Evolutionary conservation across 352 stramenopile species (phyloP), one percentile per base, ranked within the genome.

Genomic region (Saprolegnia diclina): DNA sequence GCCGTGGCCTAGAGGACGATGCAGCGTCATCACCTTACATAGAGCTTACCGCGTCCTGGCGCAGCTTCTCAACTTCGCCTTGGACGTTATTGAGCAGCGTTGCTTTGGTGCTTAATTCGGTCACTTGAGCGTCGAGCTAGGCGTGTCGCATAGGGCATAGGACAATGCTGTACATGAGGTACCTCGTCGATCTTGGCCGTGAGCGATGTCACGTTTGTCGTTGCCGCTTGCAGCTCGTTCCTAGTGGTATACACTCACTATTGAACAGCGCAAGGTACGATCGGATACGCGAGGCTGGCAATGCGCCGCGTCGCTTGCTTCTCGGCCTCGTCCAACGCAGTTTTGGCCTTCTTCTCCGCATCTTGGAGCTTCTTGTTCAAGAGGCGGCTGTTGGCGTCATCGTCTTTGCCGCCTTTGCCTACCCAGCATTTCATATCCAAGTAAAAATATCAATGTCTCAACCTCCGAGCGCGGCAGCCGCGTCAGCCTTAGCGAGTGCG

Each of bases 341-440:
- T 79, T 63, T 87, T 83, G 71, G 91, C 77, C 54, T 90, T 92
- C 78, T 94, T 94, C 65, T 94, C 85, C 42, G 81, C 71, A 5
- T 94, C 85, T 0, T 65, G 76, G n/a, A 94, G 40, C 22, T 83
- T 81, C 48, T 84, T 80, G 68, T 91, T 81, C 9, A 85, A 71
- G 18, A 76, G 14, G 29, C 54, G 68, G 29, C 72, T 56, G 46
- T 57, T 76, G 9, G 64, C 75, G 13, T 64, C 71, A 19, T 66
- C 67, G 37, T 67, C 62, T 9, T 72, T 55, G 35, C 48, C 64
- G 29, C 63, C 53, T 24, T 61, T 54, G 18, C 50, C 71, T 18
- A 62, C 56, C 5, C 71, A 32, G 4, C 11, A 42, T 0, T 38
- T 62, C 18, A 71, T 35, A 56, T n/a, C 19, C 5, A 66, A 59